These are phyloP conservation scores for Talaromyces nanjingensis DNA, from an alignment of 495 filamentous ascomycete species.

Conservation along the genomic window DNA sequence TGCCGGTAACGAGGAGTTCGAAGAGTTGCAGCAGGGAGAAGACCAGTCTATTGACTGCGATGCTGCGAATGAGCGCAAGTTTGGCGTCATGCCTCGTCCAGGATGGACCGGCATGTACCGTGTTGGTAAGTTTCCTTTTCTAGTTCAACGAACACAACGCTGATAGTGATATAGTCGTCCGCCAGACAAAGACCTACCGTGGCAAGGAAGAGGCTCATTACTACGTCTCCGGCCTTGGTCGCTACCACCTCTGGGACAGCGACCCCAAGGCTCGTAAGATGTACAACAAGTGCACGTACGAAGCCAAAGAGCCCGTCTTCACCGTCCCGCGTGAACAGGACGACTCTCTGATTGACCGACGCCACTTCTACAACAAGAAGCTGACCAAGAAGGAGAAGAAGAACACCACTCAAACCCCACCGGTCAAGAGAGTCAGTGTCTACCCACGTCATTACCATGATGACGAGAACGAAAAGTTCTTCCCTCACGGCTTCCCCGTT, in stretches of 20 bases:
- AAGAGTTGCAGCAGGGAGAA: background rate
- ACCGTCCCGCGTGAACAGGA: slow-evolving; percentile 2
- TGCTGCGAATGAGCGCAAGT: background rate
- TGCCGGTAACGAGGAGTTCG: slow-evolving; percentile 1
- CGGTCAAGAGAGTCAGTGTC: background rate
- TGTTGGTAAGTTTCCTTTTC: background rate
- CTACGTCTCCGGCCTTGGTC: slow-evolving; percentile 3
- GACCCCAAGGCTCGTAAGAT: slow-evolving; percentile 1
- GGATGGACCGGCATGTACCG: slow-evolving; percentile 5
- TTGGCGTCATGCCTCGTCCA: slow-evolving; percentile 2
- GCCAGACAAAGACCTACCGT: background rate
- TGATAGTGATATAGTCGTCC: background rate
- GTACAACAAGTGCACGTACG: background rate
- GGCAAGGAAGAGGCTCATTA: background rate
- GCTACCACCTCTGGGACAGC: slow-evolving; percentile 6
- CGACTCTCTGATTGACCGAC: background rate
- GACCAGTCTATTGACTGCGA: background rate
- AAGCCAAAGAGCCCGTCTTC: slow-evolving; percentile 1
- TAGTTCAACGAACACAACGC: background rate
- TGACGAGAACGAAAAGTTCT: background rate
- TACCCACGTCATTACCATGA: slow-evolving; percentile 1
- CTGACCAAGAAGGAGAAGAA: background rate
- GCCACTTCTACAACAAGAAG: slow-evolving; percentile 5
- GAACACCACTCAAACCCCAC: background rate
- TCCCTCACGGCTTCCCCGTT: slow-evolving; percentile 8